Evolutionary conservation across 176 grass and related monocot genomes (phyloP), one percentile per base, ranked within the genome.

Genomic region (Zoysia japonica): DNA sequence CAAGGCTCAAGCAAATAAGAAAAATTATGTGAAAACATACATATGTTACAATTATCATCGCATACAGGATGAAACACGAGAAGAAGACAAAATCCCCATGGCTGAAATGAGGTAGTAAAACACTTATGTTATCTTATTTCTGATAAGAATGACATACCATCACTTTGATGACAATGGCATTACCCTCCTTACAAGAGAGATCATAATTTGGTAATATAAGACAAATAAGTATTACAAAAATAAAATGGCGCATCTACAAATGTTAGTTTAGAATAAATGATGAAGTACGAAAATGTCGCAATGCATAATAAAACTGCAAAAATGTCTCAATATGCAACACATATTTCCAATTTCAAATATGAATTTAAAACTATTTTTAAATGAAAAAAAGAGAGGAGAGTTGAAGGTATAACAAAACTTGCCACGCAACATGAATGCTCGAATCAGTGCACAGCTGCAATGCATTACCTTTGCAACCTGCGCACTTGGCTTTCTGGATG

Each of bases 391-490:
- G 5, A 17, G 16, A 7, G 6, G 15, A 0, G 53, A 56, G 15
- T 56, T 14, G 15, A n/a, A 56, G 4, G 53, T 9, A 2, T 9
- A 59, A n/a, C 56, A 59, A 6, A 11, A 59, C 13, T 11, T 59
- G 1, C 28, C 28, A 28, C 28, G 28, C 28, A 28, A 28, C 28
- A 28, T 55, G 17, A 55, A 51, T 70, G 48, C 51, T 70, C 55
- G 54, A 75, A 63, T 48, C 2, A 38, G 67, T 59, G 11, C 5
- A 70, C 16, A 57, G 10, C 3, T 38, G 57, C 50, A 74, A 72
- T 82, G 14, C 11, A 75, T 60, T 86, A 92, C 92, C 92, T 92
- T 88, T 61, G 44, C 10, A 70, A 38, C 37, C 16, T 78, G 81
- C 1, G 16, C 44, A 9, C 48, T 84, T 65, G 50, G 53, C 47